phyloP scores from a whole-genome alignment of 1,139 yeast genomes.

The Nakaseomyces delphensis region DNA sequence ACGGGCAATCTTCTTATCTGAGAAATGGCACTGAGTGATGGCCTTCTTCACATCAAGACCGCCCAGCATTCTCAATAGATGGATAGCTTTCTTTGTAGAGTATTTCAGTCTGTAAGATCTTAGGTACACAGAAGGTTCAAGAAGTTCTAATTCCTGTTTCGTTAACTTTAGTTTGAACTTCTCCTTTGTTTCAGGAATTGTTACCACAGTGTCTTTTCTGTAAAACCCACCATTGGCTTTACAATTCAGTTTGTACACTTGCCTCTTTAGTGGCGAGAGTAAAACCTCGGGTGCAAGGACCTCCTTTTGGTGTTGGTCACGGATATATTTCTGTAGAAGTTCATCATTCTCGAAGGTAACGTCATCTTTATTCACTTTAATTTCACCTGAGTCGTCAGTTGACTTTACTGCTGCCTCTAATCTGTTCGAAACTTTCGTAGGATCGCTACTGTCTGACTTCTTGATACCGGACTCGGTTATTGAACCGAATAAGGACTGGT shows the following conservation, averaged over 20 bases:
- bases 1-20: constrained; percentile 67
- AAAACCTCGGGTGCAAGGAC: constrained; percentile 37
- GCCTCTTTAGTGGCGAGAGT: constrained; percentile 65
- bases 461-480: constrained; percentile 2
- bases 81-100: constrained; percentile 80
- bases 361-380: constrained; percentile 11
- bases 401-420: constrained; percentile 17
- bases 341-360: constrained; percentile 34
- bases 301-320: constrained; percentile 32
- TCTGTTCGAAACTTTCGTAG: constrained; percentile 18
- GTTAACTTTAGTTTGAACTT: constrained; percentile 50
- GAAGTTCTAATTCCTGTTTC: constrained; percentile 57
- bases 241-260: constrained; percentile 56
- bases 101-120: constrained; percentile 74
- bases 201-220: constrained; percentile 51
- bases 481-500: constrained; percentile 6
- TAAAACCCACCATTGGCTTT: constrained; percentile 56
- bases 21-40: constrained; percentile 87
- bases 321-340: constrained; percentile 37
- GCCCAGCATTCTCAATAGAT: constrained; percentile 62
- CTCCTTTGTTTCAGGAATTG: constrained; percentile 39
- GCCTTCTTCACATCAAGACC: constrained; percentile 69
- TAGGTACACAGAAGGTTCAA: constrained; percentile 78
- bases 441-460: constrained; percentile 10
- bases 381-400: constrained; percentile 10